phyloP scores from a whole-genome alignment of 768 basidiomycete species.

The Tylopilus rubrobrunneus region DNA sequence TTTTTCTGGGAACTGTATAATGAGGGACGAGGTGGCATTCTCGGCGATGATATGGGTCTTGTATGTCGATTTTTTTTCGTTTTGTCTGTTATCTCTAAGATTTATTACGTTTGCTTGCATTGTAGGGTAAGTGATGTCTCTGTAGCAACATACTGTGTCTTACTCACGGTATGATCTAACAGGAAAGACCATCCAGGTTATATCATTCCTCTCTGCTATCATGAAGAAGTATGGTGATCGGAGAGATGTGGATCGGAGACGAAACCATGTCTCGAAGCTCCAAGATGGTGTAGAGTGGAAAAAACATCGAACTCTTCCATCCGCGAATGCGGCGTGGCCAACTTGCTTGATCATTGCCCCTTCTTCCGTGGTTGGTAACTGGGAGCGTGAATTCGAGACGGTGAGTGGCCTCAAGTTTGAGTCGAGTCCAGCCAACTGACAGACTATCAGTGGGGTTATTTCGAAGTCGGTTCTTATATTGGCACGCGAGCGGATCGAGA shows the following conservation, averaged over 20 bases:
- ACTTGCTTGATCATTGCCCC: constrained; percentile 89
- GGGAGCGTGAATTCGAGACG: constrained; percentile 84
- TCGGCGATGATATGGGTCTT: constrained; percentile 97
- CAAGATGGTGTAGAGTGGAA: constrained; percentile 59
- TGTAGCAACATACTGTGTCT: not conserved
- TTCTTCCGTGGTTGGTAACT: constrained; percentile 78
- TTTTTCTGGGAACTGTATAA: constrained; percentile 78
- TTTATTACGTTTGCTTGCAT: not conserved
- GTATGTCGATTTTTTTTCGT: constrained; percentile 32
- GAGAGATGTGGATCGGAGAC: constrained; percentile 64
- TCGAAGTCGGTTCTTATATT: constrained; percentile 76
- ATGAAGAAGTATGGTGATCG: constrained; percentile 76
- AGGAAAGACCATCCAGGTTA: constrained; percentile 96
- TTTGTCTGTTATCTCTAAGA: not conserved
- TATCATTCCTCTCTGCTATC: constrained; percentile 84
- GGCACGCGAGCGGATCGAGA: constrained; percentile 50
- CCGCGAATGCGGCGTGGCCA: constrained; percentile 72
- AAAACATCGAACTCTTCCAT: constrained; percentile 50
- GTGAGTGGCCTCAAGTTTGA: constrained; percentile 36
- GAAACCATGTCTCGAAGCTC: constrained; percentile 58
- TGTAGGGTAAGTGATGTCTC: constrained; percentile 23
- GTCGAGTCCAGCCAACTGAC: not conserved
- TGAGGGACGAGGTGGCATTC: constrained; percentile 67
- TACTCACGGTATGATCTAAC: constrained; percentile 3
- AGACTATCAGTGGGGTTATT: constrained; percentile 80